Conservation (phyloP, 108 stramenopile genomes). For the Poteriospumella lacustris region DNA sequence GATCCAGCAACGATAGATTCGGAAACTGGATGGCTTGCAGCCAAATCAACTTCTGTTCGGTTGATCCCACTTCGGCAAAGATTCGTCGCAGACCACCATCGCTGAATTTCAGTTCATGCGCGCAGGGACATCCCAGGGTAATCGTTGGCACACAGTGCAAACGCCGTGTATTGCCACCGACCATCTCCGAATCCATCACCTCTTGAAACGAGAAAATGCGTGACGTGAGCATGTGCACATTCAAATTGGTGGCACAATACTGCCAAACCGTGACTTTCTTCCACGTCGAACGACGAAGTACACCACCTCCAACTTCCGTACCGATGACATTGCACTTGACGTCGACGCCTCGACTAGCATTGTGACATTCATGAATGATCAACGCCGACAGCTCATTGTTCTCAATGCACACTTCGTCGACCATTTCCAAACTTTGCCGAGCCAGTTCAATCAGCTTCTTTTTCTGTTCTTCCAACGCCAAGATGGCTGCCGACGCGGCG, state of each 20-base stretch:
- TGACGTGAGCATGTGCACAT: neutral
- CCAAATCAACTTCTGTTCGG: neutral
- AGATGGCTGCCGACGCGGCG: neutral
- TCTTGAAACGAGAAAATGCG: neutral
- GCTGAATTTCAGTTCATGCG: constrained; percentile 27
- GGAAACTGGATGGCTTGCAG: constrained; percentile 11
- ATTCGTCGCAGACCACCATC: constrained; percentile 31
- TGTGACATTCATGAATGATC: neutral
- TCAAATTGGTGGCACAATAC: constrained; percentile 25
- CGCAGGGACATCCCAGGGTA: constrained; percentile 33
- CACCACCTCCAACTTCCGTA: constrained; percentile 11
- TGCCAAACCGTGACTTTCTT: constrained; percentile 27
- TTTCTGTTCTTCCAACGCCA: neutral
- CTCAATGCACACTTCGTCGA: neutral
- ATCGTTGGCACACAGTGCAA: constrained; percentile 27
- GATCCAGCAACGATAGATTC: neutral
- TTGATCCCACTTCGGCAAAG: neutral
- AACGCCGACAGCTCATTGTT: neutral
- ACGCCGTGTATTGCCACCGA: neutral
- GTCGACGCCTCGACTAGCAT: neutral
- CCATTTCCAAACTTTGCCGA: neutral
- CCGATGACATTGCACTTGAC: neutral
- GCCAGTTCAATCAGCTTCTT: too few species aligned
- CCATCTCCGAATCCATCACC: neutral
- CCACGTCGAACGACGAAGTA: neutral